Conservation (phyloP, 176 grass and related monocot genomes). For the Carex littledalei region DNA sequence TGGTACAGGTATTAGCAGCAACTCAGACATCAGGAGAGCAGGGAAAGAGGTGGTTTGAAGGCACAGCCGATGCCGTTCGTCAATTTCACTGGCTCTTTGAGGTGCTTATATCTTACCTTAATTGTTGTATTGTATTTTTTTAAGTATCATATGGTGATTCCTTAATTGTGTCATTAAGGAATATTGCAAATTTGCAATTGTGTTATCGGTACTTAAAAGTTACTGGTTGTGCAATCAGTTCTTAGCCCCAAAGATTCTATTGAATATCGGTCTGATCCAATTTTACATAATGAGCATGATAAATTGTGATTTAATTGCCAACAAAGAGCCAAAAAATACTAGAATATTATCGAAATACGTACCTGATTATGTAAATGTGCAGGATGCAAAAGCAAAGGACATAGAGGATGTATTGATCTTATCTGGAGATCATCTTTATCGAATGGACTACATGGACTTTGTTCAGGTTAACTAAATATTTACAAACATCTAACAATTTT, state of each 20-base stretch:
- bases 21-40: slow-evolving; percentile 70
- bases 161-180: background rate
- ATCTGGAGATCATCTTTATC: slow-evolving; percentile 92
- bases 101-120: slow-evolving; percentile 32
- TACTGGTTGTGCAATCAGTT: background rate
- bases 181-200: background rate
- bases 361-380: background rate
- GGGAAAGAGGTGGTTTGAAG: slow-evolving; percentile 91
- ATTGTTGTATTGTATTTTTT: too few relatives aligned
- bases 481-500: background rate
- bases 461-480: slow-evolving; percentile 51
- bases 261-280: background rate
- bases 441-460: slow-evolving; percentile 96
- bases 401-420: slow-evolving; percentile 93
- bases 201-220: background rate
- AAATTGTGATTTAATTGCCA: background rate
- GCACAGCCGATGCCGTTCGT: slow-evolving; percentile 85
- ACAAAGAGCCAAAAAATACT: too few relatives aligned
- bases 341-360: background rate
- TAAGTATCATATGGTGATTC: background rate
- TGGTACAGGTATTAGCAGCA: slow-evolving; percentile 68
- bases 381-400: slow-evolving; percentile 86
- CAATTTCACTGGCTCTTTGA: slow-evolving; percentile 95
- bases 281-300: background rate
- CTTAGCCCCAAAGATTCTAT: background rate